Conservation (phyloP, 768 basidiomycete species). For the Leccinum sublutescens region DNA sequence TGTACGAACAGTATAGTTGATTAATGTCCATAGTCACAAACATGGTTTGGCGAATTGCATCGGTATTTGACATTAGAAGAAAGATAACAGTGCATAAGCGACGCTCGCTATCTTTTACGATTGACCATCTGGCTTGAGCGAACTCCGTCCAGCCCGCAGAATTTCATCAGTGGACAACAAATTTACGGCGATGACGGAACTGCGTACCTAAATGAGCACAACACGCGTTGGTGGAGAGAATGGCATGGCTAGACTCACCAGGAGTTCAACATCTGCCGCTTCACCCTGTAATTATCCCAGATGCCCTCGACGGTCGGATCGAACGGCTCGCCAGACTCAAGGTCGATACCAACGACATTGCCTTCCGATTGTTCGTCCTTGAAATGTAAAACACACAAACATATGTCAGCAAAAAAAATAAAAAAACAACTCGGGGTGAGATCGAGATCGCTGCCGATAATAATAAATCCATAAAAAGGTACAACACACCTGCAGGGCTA, state of each 20-base stretch:
- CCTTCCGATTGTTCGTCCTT: slow-evolving; percentile 94
- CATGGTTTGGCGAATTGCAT: slow-evolving; percentile 13
- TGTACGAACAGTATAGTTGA: slow-evolving; percentile 28
- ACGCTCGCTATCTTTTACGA: slow-evolving; percentile 36
- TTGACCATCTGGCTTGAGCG: slow-evolving; percentile 77
- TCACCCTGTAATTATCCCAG: slow-evolving; percentile 99
- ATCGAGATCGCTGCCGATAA: slow-evolving; percentile 10
- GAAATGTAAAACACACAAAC: not conserved
- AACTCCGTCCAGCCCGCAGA: slow-evolving; percentile 83
- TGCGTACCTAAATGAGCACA: slow-evolving; percentile 35
- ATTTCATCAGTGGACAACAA: slow-evolving; percentile 96
- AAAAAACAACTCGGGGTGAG: not conserved
- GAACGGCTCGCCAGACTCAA: slow-evolving; percentile 92
- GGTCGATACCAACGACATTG: slow-evolving; percentile 87
- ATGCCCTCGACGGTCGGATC: slow-evolving; percentile 95
- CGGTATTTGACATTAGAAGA: slow-evolving; percentile 14
- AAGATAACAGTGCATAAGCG: slow-evolving; percentile 21
- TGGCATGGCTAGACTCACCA: slow-evolving; percentile 53
- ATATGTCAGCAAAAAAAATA: not conserved
- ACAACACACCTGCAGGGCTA: slow-evolving; percentile 73
- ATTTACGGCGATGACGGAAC: slow-evolving; percentile 94
- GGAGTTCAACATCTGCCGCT: slow-evolving; percentile 97
- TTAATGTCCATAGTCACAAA: slow-evolving; percentile 32
- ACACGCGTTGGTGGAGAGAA: slow-evolving; percentile 16
- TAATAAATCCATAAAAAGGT: slow-evolving; percentile 5